phyloP scores from a whole-genome alignment of 2,329 filamentous ascomycete species.

The Diaporthe ilicicola region DNA sequence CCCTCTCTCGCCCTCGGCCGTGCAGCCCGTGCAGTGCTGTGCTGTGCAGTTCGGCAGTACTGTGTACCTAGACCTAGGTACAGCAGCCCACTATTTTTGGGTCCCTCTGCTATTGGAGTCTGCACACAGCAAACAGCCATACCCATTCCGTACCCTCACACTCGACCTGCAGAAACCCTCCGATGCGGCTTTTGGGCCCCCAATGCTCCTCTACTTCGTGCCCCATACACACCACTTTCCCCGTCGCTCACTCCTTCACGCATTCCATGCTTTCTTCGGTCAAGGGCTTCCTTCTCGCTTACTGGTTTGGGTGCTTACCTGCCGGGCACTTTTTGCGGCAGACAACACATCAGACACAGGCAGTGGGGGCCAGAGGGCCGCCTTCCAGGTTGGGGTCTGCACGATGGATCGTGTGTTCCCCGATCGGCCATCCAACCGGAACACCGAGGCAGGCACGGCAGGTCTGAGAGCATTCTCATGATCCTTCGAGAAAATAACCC shows the following conservation, averaged over 20 bases:
- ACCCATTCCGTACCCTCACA: not conserved
- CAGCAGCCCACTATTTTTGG: slow-evolving; percentile 28
- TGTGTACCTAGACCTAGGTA: too few relatives aligned
- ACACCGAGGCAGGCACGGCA: not conserved
- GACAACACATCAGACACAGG: not conserved
- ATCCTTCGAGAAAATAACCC: not conserved
- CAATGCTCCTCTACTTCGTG: slow-evolving; percentile 15
- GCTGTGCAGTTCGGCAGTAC: not conserved
- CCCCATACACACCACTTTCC: not conserved
- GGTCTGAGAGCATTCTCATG: not conserved
- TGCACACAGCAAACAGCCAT: not conserved
- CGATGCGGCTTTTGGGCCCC: slow-evolving; percentile 10
- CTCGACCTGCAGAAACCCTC: slow-evolving; percentile 15
- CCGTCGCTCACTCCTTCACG: not conserved
- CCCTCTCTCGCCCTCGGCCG: too few relatives aligned
- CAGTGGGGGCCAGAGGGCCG: not conserved
- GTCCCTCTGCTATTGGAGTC: not conserved
- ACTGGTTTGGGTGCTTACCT: slow-evolving; percentile 7
- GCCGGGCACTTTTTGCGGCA: not conserved
- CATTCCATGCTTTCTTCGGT: slow-evolving; percentile 7
- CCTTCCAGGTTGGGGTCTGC: not conserved
- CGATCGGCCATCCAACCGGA: slow-evolving; percentile 10
- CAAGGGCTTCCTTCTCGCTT: not conserved
- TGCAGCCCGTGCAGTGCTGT: too few relatives aligned
- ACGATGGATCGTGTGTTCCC: slow-evolving; percentile 14